Evolutionary conservation across 2,329 filamentous ascomycete species (phyloP), one percentile per base, ranked within the genome.

Genomic region (Ophiosphaerella narmari): DNA sequence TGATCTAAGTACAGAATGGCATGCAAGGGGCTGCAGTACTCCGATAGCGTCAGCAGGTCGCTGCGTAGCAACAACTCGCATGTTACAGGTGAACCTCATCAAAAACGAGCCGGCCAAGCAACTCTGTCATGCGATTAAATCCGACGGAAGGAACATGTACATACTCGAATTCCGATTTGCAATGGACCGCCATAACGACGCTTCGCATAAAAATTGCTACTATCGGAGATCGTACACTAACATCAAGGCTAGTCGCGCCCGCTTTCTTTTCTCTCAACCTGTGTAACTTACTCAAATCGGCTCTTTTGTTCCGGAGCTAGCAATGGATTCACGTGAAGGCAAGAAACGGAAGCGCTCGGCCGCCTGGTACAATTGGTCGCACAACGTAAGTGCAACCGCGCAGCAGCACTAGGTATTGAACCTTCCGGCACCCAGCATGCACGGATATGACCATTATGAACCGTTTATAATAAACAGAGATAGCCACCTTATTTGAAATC

Each of bases 21-120:
- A 41, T 48, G 53, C 46, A 56, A 56, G 53, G 47, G 35, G 24
- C 23, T 36, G 8, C 41, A 12, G 37, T 29, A 38, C 13, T 13
- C 18, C 34, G 9, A 35, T 11, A 11, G 26, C 26, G 26, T 29
- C 18, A 5, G 18, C 18, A 21, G 18, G 18, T 21, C 18, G 18
- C 18, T 21, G 18, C 18, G 18, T 21, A 21, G 18, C 18, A 21
- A 21, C 18, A 21, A 21, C 18, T 21, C 18, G 18, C 18, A 21
- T 21, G 18, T 4, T 21, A 21, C 18, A 21, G 18, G 18, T 21
- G 18, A 21, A 21, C 18, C 18, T 21, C 18, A 21, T 21, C 18
- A 21, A 21, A 5, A 21, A 29, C 26, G 2, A 29, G 6, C 26
- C 26, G 26, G 11, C 11, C 11, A 29, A 7, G 7, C 26, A 29